Evolutionary conservation across 805 yeast species (phyloP), one percentile per base, ranked within the genome.

Genomic region (Saccharomycopsis lassenensis): DNA sequence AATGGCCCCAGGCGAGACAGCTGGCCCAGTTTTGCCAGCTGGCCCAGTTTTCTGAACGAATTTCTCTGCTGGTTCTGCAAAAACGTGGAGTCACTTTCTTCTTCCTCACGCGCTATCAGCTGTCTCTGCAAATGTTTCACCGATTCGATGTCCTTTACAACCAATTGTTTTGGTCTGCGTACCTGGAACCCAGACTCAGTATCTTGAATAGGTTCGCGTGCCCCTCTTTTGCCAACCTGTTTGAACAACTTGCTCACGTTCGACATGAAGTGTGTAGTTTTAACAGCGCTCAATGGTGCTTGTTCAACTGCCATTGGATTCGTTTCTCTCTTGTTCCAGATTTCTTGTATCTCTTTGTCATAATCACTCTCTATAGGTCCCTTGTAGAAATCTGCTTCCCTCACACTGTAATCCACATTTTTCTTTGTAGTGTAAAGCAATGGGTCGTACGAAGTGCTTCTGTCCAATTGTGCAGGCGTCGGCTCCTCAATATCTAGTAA

Each of bases 321-420:
- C 21, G 47, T 50, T 42, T 54, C 59, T 56, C 77, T 58, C 3
- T 64, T 58, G 21, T 64, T 70, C 77, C 77, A 71, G 26, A 71
- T 54, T 12, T 58, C 59, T 44, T 61, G 62, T 32, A 71, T 64
- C 43, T 69, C 77, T 0, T 70, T 69, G 47, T 70, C 77, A 21
- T 69, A 67, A 11, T 56, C 56, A 6, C 48, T 34, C 15, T 56
- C 56, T 37, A 23, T 21, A 10, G 29, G 12, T 7, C 39, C 36
- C 31, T 35, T 32, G 40, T 71, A 71, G 22, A 62, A 46, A 49
- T 76, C 83, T 1, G 72, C 76, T 48, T 76, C 83, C 40, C 83
- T 57, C 1, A 68, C 67, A 0, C 77, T 67, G 51, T 74, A 74
- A 49, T 76, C 77, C 7, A 55, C 63, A 14, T 46, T 39, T 23